Evolutionary conservation across 192 early-diverging fungal species (phyloP), one percentile per base, ranked within the genome.

Genomic region (Coemansia sp.): DNA sequence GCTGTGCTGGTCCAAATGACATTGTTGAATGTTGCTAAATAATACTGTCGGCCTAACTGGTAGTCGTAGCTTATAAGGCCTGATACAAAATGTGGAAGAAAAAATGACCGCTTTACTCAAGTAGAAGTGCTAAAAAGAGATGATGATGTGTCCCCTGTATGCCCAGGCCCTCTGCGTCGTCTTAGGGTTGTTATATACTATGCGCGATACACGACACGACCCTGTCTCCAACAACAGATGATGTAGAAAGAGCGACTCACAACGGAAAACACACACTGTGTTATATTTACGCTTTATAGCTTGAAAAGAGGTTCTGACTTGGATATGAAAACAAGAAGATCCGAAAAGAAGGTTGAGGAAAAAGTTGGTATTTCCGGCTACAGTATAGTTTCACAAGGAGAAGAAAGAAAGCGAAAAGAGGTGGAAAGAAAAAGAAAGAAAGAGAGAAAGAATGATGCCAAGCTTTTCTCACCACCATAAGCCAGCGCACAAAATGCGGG

Each of bases 1-100:
- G 72, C 65, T 79, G 71, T 45, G 51, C 57, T 3, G 77, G 37
- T 14, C 72, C 68, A 40, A 74, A 79, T 16, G 72, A 69, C 77
- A 74, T 79, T 38, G 49, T 32, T 61, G 42, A 37, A 4, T 22
- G 63, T 32, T 32, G 32, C 32, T 32, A 67, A 67, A 39, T 6
- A 67, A 11, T 14, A 63, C n/a, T 32, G 51, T 6, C 5, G 6
- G 19, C 19, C 22, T 54, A 54, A 32, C 32, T 32, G 32, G 32
- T 32, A 32, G 32, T 32, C 32, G 32, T 32, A 32, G 32, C 32
- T 32, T 32, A 4, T 0, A 32, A 32, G 32, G 32, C 32, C 32
- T 4, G 4, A 32, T 32, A 32, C 32, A 32, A 32, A 32, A 32
- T 32, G 32, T 32, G 32, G 32, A 32, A 32, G 32, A 32, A 32